Base-by-base conservation (phyloP, 1,284 basidiomycete species). In the Fistulinella cinereoalba region DNA sequence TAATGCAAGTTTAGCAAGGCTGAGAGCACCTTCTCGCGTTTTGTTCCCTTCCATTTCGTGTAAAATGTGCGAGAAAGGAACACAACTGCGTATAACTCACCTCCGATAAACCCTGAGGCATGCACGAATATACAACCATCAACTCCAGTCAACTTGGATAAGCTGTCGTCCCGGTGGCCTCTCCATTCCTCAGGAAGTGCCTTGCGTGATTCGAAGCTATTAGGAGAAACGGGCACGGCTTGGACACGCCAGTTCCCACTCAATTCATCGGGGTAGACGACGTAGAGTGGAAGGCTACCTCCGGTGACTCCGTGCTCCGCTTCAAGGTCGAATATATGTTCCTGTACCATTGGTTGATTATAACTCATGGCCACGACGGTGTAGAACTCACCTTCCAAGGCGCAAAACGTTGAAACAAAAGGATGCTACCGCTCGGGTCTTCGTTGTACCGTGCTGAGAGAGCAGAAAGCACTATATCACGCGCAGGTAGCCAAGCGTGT, bases 41-140 rank as follows among this genome's bases (percentile, higher is more conserved):
- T 87, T 81, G 67, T 96, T 93, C n/a, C 93, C 92, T 89, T 52
- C 6, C 37, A 44, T 44, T 47, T 39, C 11, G 18, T 24, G 40
- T 43, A 61, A 23, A 64, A 29, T 22, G 15, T 37, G 38, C 39
- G 29, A 51, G 31, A 45, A 23, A 37, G 11, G 38, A 16, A 38
- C 22, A 37, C 15, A 15, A 27, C 23, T 9, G 48, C 21, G 13
- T 32, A n/a, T 18, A 18, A 70, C 84, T 60, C 53, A 81, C 92
- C 93, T 59, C 94, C 97, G 60, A 95, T 98, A 66, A 99, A 99
- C 3, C 96, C 96, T 49, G 86, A 88, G 1, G 93, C 91, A 70
- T 99, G 96, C 23, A 95, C 85, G 65, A 99, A 99, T 47, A 97
- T 82, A 44, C 93, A 81, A 2, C 85, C 92, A 0, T 81, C 79